Evolutionary conservation across 2,329 filamentous ascomycete genomes (phyloP).

Genomic region (Coleophoma eucalyptorum): DNA sequence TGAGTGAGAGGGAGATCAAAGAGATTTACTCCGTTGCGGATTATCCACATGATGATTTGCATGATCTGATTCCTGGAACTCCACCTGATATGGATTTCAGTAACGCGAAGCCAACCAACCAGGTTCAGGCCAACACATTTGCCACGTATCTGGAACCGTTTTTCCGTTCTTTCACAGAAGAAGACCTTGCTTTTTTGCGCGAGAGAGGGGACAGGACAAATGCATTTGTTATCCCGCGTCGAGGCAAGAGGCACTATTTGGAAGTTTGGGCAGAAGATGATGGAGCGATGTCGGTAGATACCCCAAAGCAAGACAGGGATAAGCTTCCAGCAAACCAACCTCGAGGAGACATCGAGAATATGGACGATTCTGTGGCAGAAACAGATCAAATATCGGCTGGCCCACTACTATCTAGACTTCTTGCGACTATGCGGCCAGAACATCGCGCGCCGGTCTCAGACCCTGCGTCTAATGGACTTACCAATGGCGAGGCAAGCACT

Average conservation of each 20-base stretch:
- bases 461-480: slow-evolving; percentile 46
- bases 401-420: slow-evolving; percentile 76
- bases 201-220: slow-evolving; percentile 82
- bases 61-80: slow-evolving; percentile 81
- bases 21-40: slow-evolving; percentile 82
- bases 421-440: slow-evolving; percentile 79
- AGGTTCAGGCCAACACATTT: slow-evolving; percentile 92
- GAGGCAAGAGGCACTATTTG: slow-evolving; percentile 80
- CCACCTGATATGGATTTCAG: slow-evolving; percentile 95
- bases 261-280: slow-evolving; percentile 96
- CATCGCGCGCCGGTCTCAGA: slow-evolving; percentile 52
- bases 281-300: slow-evolving; percentile 71
- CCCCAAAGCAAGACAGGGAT: slow-evolving; percentile 55
- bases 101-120: slow-evolving; percentile 86
- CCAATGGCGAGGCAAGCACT: slow-evolving; percentile 42
- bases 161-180: slow-evolving; percentile 84
- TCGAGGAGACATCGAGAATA: slow-evolving; percentile 78
- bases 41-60: slow-evolving; percentile 78
- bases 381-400: slow-evolving; percentile 87
- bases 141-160: slow-evolving; percentile 89
- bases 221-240: slow-evolving; percentile 82
- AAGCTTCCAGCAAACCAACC: slow-evolving; percentile 76
- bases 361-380: slow-evolving; percentile 82
- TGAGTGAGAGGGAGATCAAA: slow-evolving; percentile 81
- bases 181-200: slow-evolving; percentile 88